Evolutionary conservation across 108 stramenopile species (phyloP).

Genomic region (Nitzschia palea): DNA sequence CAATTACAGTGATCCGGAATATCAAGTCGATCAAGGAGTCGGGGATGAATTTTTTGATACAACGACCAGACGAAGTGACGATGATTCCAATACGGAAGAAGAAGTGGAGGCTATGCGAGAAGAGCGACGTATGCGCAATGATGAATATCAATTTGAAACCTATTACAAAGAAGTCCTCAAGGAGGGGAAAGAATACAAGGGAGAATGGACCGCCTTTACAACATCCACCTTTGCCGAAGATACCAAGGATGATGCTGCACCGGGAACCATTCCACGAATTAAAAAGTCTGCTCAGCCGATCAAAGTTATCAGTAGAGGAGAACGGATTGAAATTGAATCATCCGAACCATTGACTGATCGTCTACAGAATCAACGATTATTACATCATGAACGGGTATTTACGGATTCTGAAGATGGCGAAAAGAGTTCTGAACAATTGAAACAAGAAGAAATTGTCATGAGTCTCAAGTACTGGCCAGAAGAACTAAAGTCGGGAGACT

Average conservation of each 20-base stretch:
- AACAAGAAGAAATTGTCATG: conserved; percentile 25
- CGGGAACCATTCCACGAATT: conserved; percentile 13
- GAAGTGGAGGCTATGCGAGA: conserved; percentile 88
- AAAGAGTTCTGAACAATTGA: conserved; percentile 1
- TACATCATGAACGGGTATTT: conserved; percentile 68
- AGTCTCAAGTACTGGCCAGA: conserved; percentile 51
- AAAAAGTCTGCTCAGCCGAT: conserved; percentile 44
- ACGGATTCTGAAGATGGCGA: conserved; percentile 13
- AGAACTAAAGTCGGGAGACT: conserved; percentile 60
- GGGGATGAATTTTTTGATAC: conserved; percentile 53
- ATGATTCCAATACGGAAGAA: conserved; percentile 48
- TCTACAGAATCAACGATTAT: conserved; percentile 55
- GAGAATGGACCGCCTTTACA: conserved; percentile 87
- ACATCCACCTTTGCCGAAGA: conserved; percentile 68
- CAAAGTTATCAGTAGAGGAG: conserved; percentile 58
- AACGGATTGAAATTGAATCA: conserved; percentile 42
- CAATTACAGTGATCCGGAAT: conserved; percentile 83
- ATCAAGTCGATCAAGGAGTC: conserved; percentile 61
- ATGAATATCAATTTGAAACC: conserved; percentile 90
- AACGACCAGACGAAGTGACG: neutral
- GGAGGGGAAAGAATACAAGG: conserved; percentile 61
- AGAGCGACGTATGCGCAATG: conserved; percentile 72
- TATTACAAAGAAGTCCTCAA: conserved; percentile 65
- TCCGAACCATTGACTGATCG: conserved; percentile 5
- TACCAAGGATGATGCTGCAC: conserved; percentile 17